These are phyloP conservation scores for Apiospora rasikravindrae DNA, from an alignment of 2,329 filamentous ascomycete species.

Conservation along the genomic window DNA sequence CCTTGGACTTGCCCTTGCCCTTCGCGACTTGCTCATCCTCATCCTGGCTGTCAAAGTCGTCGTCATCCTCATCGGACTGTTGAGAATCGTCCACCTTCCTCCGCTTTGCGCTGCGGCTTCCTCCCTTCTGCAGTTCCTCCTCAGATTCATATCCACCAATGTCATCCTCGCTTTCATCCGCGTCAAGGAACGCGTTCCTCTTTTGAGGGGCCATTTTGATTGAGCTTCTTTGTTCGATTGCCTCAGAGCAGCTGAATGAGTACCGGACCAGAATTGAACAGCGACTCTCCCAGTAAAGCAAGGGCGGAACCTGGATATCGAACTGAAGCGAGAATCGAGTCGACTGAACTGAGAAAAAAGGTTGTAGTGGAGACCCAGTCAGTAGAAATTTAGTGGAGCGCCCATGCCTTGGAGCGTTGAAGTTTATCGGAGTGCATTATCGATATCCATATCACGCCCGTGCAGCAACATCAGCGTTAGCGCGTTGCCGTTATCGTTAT, in stretches of 20 bases:
- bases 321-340: neutral
- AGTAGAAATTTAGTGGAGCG: slow-evolving; percentile 12
- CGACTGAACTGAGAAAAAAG: slow-evolving; percentile 10
- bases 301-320: neutral
- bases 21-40: slow-evolving; percentile 31
- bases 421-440: slow-evolving; percentile 19
- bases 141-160: slow-evolving; percentile 70
- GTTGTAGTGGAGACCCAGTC: slow-evolving; percentile 4
- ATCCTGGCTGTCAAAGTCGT: slow-evolving; percentile 34
- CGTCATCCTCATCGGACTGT: slow-evolving; percentile 34
- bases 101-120: slow-evolving; percentile 63
- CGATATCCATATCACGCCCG: neutral
- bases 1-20: slow-evolving; percentile 29
- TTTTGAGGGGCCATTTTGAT: slow-evolving; percentile 69
- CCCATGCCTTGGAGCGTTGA: neutral
- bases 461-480: neutral
- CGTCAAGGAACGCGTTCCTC: slow-evolving; percentile 74
- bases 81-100: slow-evolving; percentile 37
- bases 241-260: neutral
- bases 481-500: neutral
- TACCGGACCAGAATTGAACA: neutral
- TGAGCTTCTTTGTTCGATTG: neutral
- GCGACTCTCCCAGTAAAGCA: neutral
- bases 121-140: slow-evolving; percentile 68
- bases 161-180: slow-evolving; percentile 62